Evolutionary conservation across 192 early-diverging fungal genomes (phyloP), one percentile per base, ranked within the genome.

Genomic region (Backusella morwellensis): DNA sequence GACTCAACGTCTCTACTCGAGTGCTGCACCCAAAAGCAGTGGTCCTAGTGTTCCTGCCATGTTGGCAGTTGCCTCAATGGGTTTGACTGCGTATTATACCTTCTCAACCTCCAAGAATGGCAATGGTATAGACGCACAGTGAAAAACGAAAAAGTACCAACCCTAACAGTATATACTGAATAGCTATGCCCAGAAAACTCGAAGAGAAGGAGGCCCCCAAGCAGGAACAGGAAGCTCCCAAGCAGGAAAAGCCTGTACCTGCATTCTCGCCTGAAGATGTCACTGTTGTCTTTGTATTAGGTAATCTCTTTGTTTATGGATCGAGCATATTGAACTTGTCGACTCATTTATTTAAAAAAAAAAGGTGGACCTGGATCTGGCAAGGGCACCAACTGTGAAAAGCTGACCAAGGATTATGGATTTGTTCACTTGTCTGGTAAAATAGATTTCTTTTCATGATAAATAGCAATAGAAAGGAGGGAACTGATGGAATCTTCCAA

Each of bases 341-440:
- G 21, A 29, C 6, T 50, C 6, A 50, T 19, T n/a, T 4, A 29
- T 73, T 26, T 14, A 71, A 73, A 19, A 40, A 4, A 36, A 75
- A 89, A 17, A 71, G 70, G 41, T 74, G 94, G 93, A 14, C 94
- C 94, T 35, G 95, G 93, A 59, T 89, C 92, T 15, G 98, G 98
- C 70, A 99, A 99, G 81, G 98, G 98, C 40, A 99, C 98, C 17
- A 96, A 98, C 84, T 97, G 96, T 79, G 89, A 88, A 6, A 93
- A 93, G 56, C 84, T 99, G 47, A 95, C 94, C 11, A 78, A 90
- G 21, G 97, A 98, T 77, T 97, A 90, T 81, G 94, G 92, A 29
- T 99, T 98, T 84, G 94, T 96, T 15, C 98, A 98, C 70, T 86
- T 99, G 67, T 98, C 96, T 35, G 93, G 93, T 94, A 80, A 75